Percentiles rank a stretch among this genome's conserved stretches.
Evolutionary conservation across 2,329 filamentous ascomycete genomes (phyloP).

Genomic region (Ophiostoma perfectum): DNA sequence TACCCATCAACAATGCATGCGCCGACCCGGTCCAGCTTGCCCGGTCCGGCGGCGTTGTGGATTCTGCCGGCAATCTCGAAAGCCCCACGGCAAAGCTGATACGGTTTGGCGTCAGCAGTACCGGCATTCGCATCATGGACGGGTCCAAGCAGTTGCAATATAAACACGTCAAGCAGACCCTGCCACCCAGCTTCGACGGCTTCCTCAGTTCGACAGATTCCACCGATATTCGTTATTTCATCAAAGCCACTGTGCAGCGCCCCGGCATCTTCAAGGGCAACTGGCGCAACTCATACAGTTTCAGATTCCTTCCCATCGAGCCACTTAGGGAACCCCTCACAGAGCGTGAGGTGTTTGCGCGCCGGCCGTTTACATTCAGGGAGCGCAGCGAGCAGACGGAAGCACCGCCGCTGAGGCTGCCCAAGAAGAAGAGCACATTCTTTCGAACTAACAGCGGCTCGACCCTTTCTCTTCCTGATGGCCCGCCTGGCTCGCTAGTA

Average conservation of each 20-base stretch:
- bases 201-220: constrained; percentile 81
- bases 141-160: constrained; percentile 58
- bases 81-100: constrained; percentile 36
- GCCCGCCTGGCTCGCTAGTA: not conserved
- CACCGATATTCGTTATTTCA: constrained; percentile 87
- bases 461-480: constrained; percentile 34
- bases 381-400: constrained; percentile 34
- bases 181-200: constrained; percentile 84
- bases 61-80: constrained; percentile 46
- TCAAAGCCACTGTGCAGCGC: constrained; percentile 92
- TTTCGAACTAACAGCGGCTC: constrained; percentile 38
- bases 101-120: constrained; percentile 45
- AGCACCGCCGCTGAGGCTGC: constrained; percentile 21
- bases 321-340: constrained; percentile 65
- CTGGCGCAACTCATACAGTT: constrained; percentile 60
- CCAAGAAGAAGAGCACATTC: constrained; percentile 47
- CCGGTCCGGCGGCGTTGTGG: constrained; percentile 49
- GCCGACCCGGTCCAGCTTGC: constrained; percentile 49
- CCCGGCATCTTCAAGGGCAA: constrained; percentile 89
- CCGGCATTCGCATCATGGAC: constrained; percentile 56
- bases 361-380: constrained; percentile 59
- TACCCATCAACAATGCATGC: constrained; percentile 72
- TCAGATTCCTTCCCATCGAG: constrained; percentile 91
- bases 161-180: constrained; percentile 72
- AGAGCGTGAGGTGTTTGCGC: constrained; percentile 76